A percentile compares a stretch with the other conserved stretches of the same genome.
phyloP scores from a whole-genome alignment of 768 basidiomycete genomes.

The Leccinum rimulosum region DNA sequence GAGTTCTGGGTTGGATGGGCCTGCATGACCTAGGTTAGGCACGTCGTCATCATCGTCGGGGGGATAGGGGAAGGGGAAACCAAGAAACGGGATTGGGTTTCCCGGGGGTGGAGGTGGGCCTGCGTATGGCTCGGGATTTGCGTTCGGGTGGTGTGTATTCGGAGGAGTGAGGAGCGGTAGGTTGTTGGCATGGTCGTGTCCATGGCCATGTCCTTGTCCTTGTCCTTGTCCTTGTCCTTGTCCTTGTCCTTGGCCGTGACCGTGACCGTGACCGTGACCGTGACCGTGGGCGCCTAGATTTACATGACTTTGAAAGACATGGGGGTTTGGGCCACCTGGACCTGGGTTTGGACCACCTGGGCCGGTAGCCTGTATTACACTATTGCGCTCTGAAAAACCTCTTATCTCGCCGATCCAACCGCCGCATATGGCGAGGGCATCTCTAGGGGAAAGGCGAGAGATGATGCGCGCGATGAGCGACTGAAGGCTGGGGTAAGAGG shows the following conservation, averaged over 20 bases:
- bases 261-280: neutral
- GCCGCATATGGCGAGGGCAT: conserved; percentile 29
- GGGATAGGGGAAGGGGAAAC: conserved; percentile 5
- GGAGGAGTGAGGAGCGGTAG: conserved; percentile 18
- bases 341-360: neutral
- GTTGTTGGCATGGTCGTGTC: conserved; percentile 2
- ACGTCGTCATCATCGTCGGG: neutral
- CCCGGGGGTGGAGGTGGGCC: neutral
- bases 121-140: neutral
- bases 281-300: too few relatives aligned
- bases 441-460: conserved; percentile 28
- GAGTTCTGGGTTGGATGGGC: conserved; percentile 8
- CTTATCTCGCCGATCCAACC: conserved; percentile 36
- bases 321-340: neutral
- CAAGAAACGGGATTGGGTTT: conserved; percentile 1
- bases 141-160: neutral
- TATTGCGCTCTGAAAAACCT: conserved; percentile 16
- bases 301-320: too few relatives aligned
- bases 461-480: conserved; percentile 19
- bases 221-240: neutral
- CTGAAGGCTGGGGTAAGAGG: conserved; percentile 22
- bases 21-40: conserved; percentile 3
- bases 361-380: neutral
- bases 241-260: neutral
- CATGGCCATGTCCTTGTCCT: neutral